phyloP scores from a whole-genome alignment of 2,329 filamentous ascomycete species.

The Ceratocystis cacaofunesta region DNA sequence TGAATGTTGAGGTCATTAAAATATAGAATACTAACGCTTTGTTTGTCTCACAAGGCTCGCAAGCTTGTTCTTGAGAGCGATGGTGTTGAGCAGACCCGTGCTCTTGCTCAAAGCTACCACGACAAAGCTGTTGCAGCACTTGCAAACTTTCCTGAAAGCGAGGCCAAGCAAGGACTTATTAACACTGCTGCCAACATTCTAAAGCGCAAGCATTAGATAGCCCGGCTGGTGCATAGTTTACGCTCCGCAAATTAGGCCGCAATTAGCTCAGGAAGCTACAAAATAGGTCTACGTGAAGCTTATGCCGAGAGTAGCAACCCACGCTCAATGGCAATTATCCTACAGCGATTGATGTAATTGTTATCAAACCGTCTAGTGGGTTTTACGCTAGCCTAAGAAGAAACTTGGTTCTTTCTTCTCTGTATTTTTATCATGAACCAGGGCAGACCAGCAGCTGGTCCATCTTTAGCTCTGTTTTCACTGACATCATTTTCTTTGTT shows the following conservation, averaged over 20 bases:
- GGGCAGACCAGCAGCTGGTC: neutral
- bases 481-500: slow-evolving; percentile 8
- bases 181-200: slow-evolving; percentile 92
- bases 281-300: too few relatives aligned
- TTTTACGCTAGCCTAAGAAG: neutral
- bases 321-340: too few relatives aligned
- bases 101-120: slow-evolving; percentile 77
- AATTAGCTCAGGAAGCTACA: neutral
- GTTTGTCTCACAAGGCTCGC: slow-evolving; percentile 54
- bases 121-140: slow-evolving; percentile 81
- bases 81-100: slow-evolving; percentile 82
- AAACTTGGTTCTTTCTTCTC: neutral
- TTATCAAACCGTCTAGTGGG: too few relatives aligned
- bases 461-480: neutral
- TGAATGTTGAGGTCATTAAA: neutral
- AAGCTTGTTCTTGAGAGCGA: slow-evolving; percentile 69
- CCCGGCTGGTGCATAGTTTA: neutral
- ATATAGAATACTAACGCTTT: slow-evolving; percentile 15
- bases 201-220: slow-evolving; percentile 61
- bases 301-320: too few relatives aligned
- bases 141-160: slow-evolving; percentile 72
- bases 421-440: slow-evolving; percentile 8
- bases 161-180: slow-evolving; percentile 78
- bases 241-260: neutral
- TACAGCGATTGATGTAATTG: too few relatives aligned